Conservation (phyloP, 176 grass and related monocot species). For the Zoysia japonica region DNA sequence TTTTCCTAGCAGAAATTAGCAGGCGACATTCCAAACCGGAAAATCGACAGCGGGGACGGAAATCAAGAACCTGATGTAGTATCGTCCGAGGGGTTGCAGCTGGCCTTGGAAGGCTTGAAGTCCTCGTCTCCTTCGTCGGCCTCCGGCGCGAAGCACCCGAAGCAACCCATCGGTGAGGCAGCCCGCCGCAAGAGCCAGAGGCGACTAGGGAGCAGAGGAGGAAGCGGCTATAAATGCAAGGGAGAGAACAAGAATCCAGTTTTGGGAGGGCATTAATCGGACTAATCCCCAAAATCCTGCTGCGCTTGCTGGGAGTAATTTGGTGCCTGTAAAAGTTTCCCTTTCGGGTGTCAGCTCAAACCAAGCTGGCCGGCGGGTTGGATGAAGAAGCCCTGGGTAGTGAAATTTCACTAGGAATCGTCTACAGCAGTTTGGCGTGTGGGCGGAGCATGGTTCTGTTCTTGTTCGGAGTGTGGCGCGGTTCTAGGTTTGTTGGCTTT, state of each 20-base stretch:
- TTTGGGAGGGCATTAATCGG: conserved; percentile 23
- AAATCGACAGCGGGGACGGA: background rate
- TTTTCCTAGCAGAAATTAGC: background rate
- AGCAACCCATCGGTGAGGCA: conserved; percentile 58
- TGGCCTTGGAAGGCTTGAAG: background rate
- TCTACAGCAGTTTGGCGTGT: background rate
- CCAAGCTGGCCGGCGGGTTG: background rate
- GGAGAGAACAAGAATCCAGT: background rate
- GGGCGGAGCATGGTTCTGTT: background rate
- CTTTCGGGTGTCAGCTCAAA: background rate
- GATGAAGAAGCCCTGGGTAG: background rate
- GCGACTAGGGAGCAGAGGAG: too few relatives aligned
- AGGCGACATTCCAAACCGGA: background rate
- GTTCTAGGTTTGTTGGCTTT: conserved; percentile 16
- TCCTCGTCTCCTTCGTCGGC: background rate
- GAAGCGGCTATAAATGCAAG: conserved; percentile 52
- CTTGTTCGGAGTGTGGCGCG: conserved; percentile 11
- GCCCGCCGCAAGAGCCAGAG: too few relatives aligned
- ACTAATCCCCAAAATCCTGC: background rate
- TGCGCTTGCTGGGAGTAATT: background rate
- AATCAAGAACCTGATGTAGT: conserved; percentile 52
- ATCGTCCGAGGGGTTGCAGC: conserved; percentile 28
- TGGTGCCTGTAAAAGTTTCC: background rate
- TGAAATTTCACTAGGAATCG: background rate
- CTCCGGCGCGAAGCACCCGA: conserved; percentile 58